Evolutionary conservation across 306 rosid genomes (phyloP), one percentile per base, ranked within the genome.

Genomic region (Ammopiptanthus mongolicus): DNA sequence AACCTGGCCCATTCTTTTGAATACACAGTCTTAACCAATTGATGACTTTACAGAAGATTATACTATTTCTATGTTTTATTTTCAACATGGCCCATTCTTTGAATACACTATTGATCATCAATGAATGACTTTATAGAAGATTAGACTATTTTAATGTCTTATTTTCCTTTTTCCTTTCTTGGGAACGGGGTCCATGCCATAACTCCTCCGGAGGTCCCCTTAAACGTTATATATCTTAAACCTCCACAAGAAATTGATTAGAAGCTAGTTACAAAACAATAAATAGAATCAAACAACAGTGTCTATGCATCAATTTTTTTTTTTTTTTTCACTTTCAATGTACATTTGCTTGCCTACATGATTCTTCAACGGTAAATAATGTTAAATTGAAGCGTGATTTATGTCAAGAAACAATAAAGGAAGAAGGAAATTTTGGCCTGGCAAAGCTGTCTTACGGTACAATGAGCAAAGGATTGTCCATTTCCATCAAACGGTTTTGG

Each of bases 1-100:
- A 29, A 64, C 50, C 36, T 46, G 66, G 63, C 69, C 75, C 55
- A 69, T 56, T 33, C 17, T 11, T 65, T 44, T 36, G 37, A 41
- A 58, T 15, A 8, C 19, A 29, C 14, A 22, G 50, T 53, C 37
- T 70, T 70, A 67, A 69, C 78, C 81, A 55, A 81, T 63, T 70
- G 46, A 65, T 46, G 79, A 71, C 47, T 46, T 71, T 11, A 58
- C 6, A 33, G 8, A 31, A 63, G 14, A 44, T 53, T 17, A 74
- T 71, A 21, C 41, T 19, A 15, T 73, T 25, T 65, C 47, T n/a
- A 23, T 56, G 68, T 47, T 47, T 36, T 56, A 53, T 50, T 67
- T 78, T 39, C 77, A 36, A 48, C 47, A 22, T 69, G 82, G 76
- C 76, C 74, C 73, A 78, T 78, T 70, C 66, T 39, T 69, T 78